Conservation (phyloP, 768 basidiomycete species). For the Suillus tomentosus region DNA sequence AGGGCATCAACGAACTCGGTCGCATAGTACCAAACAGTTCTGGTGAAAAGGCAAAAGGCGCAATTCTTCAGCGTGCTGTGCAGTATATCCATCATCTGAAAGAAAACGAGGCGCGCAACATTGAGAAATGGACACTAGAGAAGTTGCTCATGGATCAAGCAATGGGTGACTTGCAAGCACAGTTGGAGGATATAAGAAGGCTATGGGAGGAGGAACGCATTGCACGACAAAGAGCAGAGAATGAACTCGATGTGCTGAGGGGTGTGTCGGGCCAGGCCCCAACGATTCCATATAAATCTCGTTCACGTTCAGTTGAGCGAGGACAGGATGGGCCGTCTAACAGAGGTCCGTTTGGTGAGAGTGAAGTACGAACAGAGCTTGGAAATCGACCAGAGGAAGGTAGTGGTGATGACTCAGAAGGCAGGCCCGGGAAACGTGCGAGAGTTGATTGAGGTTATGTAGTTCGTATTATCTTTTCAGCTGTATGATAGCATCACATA, state of each 20-base stretch:
- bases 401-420: conserved; percentile 23
- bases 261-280: conserved; percentile 30
- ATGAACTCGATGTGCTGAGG: conserved; percentile 61
- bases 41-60: conserved; percentile 88
- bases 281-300: conserved; percentile 16
- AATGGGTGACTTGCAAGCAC: conserved; percentile 83
- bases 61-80: conserved; percentile 84
- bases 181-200: conserved; percentile 80
- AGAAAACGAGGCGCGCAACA: conserved; percentile 87
- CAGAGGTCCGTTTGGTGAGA: conserved; percentile 18
- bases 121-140: conserved; percentile 93
- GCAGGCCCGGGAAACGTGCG: conserved; percentile 32
- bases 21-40: conserved; percentile 86
- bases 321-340: conserved; percentile 20
- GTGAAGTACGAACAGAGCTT: conserved; percentile 25
- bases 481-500: conserved; percentile 10
- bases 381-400: conserved; percentile 23
- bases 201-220: conserved; percentile 79
- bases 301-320: conserved; percentile 33
- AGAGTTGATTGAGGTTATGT: conserved; percentile 30
- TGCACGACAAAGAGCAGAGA: conserved; percentile 58
- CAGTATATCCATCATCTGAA: conserved; percentile 91
- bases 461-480: conserved; percentile 12
- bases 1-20: conserved; percentile 91
- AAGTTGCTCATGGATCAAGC: conserved; percentile 91